Conservation (phyloP, 73 alveolate genomes). For the Breviolum minutum region DNA sequence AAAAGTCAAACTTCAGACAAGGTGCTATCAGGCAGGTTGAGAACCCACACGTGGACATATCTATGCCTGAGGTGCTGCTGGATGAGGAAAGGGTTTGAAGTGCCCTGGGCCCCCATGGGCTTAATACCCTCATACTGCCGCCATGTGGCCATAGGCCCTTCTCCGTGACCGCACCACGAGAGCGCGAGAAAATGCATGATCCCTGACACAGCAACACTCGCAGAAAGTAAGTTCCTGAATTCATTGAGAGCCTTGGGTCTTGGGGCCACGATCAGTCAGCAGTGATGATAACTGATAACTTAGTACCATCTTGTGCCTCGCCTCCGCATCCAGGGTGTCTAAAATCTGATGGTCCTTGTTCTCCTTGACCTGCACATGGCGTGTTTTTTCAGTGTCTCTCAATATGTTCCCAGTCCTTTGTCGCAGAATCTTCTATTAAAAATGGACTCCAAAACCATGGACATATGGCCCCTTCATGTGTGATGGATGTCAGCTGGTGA, state of each 20-base stretch:
- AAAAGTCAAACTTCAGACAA: not conserved
- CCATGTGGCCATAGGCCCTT: slow-evolving; percentile 81
- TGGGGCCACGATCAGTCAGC: not conserved
- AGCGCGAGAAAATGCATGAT: slow-evolving; percentile 69
- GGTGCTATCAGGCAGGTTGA: slow-evolving; percentile 83
- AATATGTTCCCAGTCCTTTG: not conserved
- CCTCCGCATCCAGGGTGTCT: slow-evolving; percentile 86
- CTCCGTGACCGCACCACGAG: slow-evolving; percentile 88
- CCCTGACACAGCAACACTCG: not conserved
- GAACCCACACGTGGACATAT: slow-evolving; percentile 91
- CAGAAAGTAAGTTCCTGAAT: not conserved
- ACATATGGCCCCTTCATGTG: not conserved
- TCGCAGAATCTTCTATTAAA: not conserved
- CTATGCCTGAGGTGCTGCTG: slow-evolving; percentile 58
- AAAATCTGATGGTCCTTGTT: slow-evolving; percentile 75
- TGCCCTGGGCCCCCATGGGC: not conserved
- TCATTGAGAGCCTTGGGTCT: not conserved
- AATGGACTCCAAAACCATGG: not conserved
- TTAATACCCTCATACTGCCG: not conserved
- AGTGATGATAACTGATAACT: too few relatives aligned
- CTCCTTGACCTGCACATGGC: slow-evolving; percentile 55
- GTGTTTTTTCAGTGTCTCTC: not conserved
- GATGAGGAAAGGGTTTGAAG: not conserved
- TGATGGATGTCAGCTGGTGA: not conserved
- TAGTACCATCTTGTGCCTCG: not conserved